These are phyloP conservation scores for Trametes maxima DNA, from an alignment of 768 basidiomycete species.

Conservation along the genomic window DNA sequence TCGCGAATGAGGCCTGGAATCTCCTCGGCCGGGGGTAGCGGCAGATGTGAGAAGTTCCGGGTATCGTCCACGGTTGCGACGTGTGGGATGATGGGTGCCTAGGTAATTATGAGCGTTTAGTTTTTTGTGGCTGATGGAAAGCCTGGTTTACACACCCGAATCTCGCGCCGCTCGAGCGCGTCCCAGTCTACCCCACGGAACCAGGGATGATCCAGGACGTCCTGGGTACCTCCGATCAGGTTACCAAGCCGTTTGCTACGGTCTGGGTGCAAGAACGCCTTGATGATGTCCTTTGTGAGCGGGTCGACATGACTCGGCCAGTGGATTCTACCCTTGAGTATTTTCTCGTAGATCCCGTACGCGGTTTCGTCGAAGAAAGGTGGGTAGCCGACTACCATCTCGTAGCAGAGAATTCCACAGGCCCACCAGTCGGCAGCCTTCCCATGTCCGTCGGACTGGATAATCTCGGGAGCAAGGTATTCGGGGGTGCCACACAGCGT, in stretches of 20 bases:
- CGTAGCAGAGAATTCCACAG: slow-evolving; percentile 93
- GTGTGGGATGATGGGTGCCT: slow-evolving; percentile 89
- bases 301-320: slow-evolving; percentile 93
- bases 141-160: slow-evolving; percentile 58
- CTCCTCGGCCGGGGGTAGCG: slow-evolving; percentile 73
- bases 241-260: slow-evolving; percentile 91
- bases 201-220: slow-evolving; percentile 92
- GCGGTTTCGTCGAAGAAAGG: slow-evolving; percentile 99
- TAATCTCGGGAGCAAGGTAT: slow-evolving; percentile 98
- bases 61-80: slow-evolving; percentile 82
- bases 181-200: slow-evolving; percentile 95
- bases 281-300: slow-evolving; percentile 86
- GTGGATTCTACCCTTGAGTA: slow-evolving; percentile 81
- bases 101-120: slow-evolving; percentile 7
- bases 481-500: slow-evolving; percentile 96
- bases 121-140: background rate
- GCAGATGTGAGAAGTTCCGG: slow-evolving; percentile 81
- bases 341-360: slow-evolving; percentile 98
- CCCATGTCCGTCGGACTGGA: slow-evolving; percentile 95
- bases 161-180: slow-evolving; percentile 82
- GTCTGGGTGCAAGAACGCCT: slow-evolving; percentile 88
- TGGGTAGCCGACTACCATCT: slow-evolving; percentile 98
- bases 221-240: slow-evolving; percentile 88
- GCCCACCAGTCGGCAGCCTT: slow-evolving; percentile 99
- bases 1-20: slow-evolving; percentile 77